Evolutionary conservation across 2,329 filamentous ascomycete species (phyloP), one percentile per base, ranked within the genome.

Genomic region (Aspergillus clavatus): DNA sequence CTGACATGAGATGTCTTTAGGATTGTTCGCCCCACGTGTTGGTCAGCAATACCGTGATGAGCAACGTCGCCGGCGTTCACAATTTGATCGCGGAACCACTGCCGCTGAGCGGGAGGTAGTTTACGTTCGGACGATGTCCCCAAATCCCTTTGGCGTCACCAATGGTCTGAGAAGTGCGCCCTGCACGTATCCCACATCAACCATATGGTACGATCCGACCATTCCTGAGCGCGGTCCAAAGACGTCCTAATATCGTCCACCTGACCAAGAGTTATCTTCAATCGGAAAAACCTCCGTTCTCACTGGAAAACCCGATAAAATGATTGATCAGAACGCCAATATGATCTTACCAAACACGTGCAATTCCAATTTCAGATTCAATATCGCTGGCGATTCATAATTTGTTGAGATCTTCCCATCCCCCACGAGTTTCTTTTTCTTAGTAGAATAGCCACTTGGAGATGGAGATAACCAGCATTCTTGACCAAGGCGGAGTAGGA

Each of bases 51-150:
- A 83, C 55, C 80, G 84, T 12, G 82, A 87, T 51, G 84, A 89
- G 61, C 86, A 89, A 62, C 83, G 86, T 50, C 83, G 84, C 39
- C 82, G 86, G 44, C 80, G 82, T 41, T 90, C 86, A 18, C 84
- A 87, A 58, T 95, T 81, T 57, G 89, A 95, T 57, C 84, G 88
- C 50, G 89, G 89, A 22, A 93, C 86, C 22, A 79, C 82, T 46
- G 77, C 86, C 50, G 84, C 84, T 16, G 83, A 81, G 16, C 69
- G 83, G 10, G 83, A 86, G 60, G 80, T 84, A 31, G 55, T 62
- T 5, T 63, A 59, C 43, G 57, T 60, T 41, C 54, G 52, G 23
- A 58, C 56, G 4, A 47, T 54, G 38, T 49, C 50, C 35, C 51
- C 55, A 19, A 51, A 47, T 46, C 45, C 52, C 16, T 45, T 52